phyloP scores from a whole-genome alignment of 2,329 filamentous ascomycete species.

The Trichophyton simii region DNA sequence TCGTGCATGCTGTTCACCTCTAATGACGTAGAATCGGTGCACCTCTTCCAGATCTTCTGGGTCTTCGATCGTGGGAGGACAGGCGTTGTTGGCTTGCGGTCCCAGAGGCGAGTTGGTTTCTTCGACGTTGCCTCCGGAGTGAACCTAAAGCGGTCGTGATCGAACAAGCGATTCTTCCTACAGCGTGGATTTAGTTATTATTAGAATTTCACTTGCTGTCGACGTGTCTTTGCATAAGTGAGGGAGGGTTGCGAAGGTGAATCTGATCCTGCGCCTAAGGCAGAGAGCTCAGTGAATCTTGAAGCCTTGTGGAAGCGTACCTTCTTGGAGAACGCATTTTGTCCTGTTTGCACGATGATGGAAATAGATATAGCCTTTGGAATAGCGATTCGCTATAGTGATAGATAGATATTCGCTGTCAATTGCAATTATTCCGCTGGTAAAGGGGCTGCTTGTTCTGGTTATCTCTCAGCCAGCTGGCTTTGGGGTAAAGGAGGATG shows the following conservation, averaged over 20 bases:
- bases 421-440: not conserved
- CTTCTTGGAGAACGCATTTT: not conserved
- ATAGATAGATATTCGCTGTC: not conserved
- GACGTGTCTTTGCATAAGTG: not conserved
- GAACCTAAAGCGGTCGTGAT: conserved; percentile 24
- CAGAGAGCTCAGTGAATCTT: not conserved
- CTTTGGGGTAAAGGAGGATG: not conserved
- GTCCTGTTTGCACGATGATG: not conserved
- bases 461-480: not conserved
- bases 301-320: not conserved
- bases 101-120: conserved; percentile 31
- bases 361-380: too few relatives aligned
- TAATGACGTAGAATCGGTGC: conserved; percentile 24
- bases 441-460: not conserved
- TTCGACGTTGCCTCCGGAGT: conserved; percentile 29
- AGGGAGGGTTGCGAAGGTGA: not conserved
- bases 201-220: not conserved
- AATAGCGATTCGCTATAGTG: too few relatives aligned
- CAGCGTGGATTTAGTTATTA: not conserved
- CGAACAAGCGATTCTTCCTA: not conserved
- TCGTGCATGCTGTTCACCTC: conserved; percentile 9
- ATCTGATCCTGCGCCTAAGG: not conserved
- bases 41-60: conserved; percentile 37
- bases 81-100: conserved; percentile 33
- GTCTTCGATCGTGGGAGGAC: conserved; percentile 28